Evolutionary conservation across 2,329 filamentous ascomycete species (phyloP), one percentile per base, ranked within the genome.

Genomic region (Pseudocercospora ulei): DNA sequence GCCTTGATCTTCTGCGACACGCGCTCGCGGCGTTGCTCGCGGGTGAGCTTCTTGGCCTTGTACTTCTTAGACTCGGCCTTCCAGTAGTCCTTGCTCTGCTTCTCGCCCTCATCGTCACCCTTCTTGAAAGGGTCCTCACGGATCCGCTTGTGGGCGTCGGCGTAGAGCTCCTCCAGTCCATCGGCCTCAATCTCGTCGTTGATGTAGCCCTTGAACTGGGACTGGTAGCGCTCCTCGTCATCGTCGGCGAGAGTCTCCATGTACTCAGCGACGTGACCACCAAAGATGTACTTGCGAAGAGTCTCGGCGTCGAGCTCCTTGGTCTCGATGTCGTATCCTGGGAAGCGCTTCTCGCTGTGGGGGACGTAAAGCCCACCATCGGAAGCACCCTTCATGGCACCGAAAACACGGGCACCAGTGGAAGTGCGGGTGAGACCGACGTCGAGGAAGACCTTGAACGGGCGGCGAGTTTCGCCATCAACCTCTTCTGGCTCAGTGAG

Each of bases 171-270:
- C 83, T 98, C 90, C 46, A 98, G 77, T 60, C 82, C 85, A 61
- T 95, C 90, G 51, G 90, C 87, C 74, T 96, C 88, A 54, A 98
- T 68, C 59, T 94, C 90, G 64, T 93, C 85, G 54, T 98, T 88
- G 57, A 94, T 82, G 78, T 98, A 98, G 71, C 90, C 81, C 68
- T 79, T 74, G 82, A 98, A 98, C 76, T 98, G 90, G 59, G 77
- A 79, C 77, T 88, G 88, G 84, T 85, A 98, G 66, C 90, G 87
- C 79, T 98, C 90, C 82, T 98, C 90, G 65, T 98, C 90, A 65
- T 98, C 90, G 62, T 98, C 90, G 70, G 90, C 90, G 53, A 98
- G 83, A 44, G 82, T 90, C 81, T 98, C 90, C 90, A 98, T 98
- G 80, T 98, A 98, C 79, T 98, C 90, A 57, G 88, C 87, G 53